Conservation (phyloP, 2,329 filamentous ascomycete species). For the Cercospora sesami region DNA sequence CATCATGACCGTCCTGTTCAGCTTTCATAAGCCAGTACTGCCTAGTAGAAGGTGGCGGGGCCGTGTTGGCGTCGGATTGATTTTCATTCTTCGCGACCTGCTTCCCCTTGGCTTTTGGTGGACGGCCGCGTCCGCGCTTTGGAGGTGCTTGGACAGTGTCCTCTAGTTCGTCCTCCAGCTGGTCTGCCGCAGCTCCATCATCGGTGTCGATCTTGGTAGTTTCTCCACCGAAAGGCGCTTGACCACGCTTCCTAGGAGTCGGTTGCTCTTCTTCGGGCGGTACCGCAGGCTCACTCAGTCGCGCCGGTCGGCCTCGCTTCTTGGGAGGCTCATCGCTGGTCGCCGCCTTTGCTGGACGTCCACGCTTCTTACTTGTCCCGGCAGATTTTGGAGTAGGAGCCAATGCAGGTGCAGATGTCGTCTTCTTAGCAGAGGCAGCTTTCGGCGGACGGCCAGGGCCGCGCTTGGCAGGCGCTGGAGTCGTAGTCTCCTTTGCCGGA, state of each 20-base stretch:
- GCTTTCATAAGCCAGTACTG: constrained; percentile 54
- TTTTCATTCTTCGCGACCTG: constrained; percentile 15
- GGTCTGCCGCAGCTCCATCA: constrained; percentile 33
- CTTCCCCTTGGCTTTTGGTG: constrained; percentile 26
- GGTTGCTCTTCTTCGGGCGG: constrained; percentile 16
- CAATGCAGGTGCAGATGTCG: constrained; percentile 1
- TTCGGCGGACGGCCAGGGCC: constrained; percentile 12
- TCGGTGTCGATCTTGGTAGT: constrained; percentile 36
- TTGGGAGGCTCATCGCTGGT: constrained; percentile 23
- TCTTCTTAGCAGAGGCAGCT: neutral
- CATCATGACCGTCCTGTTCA: constrained; percentile 79
- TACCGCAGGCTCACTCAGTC: constrained; percentile 15
- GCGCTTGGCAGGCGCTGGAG: neutral
- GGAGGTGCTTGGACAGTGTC: constrained; percentile 23
- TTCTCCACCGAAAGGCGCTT: constrained; percentile 34
- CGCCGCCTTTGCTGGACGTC: constrained; percentile 23
- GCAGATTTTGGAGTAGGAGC: constrained; percentile 15
- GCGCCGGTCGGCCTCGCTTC: constrained; percentile 32
- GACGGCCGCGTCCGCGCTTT: constrained; percentile 20
- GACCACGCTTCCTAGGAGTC: constrained; percentile 34
- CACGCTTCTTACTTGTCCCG: constrained; percentile 24
- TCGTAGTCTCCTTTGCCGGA: constrained; percentile 15
- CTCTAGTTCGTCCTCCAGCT: constrained; percentile 35
- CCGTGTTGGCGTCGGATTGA: constrained; percentile 3
- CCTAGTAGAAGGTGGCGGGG: constrained; percentile 20